These are phyloP conservation scores for Arxiozyma bovina DNA, from an alignment of 1,139 yeast species.

Conservation along the genomic window DNA sequence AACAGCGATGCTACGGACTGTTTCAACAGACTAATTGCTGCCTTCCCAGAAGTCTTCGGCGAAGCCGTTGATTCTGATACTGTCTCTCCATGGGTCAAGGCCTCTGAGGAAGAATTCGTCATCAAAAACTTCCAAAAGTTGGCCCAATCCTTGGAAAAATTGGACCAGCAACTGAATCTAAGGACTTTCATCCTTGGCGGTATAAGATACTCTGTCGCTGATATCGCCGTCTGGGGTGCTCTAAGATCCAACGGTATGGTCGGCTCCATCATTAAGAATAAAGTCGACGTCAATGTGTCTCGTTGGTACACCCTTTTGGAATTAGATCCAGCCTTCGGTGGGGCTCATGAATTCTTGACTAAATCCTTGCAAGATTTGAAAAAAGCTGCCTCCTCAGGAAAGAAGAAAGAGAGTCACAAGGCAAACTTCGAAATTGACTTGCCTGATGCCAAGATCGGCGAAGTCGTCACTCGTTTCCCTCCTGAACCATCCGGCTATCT, in stretches of 20 bases:
- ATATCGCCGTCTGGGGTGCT: constrained; percentile 88
- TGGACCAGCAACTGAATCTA: constrained; percentile 78
- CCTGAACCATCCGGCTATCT: constrained; percentile 82
- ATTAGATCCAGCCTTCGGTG: constrained; percentile 56
- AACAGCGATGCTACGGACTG: constrained; percentile 34
- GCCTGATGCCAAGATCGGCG: constrained; percentile 81
- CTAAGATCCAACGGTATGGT: constrained; percentile 87
- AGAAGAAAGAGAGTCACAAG: constrained; percentile 69
- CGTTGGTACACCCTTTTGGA: constrained; percentile 89
- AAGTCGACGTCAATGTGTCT: constrained; percentile 72
- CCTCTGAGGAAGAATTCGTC: constrained; percentile 60
- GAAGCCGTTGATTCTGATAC: constrained; percentile 33
- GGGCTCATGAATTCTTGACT: constrained; percentile 56
- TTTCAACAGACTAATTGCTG: constrained; percentile 39
- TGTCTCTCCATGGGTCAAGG: constrained; percentile 54
- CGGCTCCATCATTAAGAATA: constrained; percentile 81
- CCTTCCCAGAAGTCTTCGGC: constrained; percentile 37
- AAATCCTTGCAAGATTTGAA: constrained; percentile 66
- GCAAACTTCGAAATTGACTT: constrained; percentile 91
- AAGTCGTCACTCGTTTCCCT: constrained; percentile 97
- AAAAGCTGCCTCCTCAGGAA: constrained; percentile 54
- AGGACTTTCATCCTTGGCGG: constrained; percentile 67
- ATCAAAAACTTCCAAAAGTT: constrained; percentile 85
- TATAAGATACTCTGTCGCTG: constrained; percentile 59
- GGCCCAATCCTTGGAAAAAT: constrained; percentile 63